phyloP scores from a whole-genome alignment of 148 eudicot species.

The Vaccinium macrocarpon region DNA sequence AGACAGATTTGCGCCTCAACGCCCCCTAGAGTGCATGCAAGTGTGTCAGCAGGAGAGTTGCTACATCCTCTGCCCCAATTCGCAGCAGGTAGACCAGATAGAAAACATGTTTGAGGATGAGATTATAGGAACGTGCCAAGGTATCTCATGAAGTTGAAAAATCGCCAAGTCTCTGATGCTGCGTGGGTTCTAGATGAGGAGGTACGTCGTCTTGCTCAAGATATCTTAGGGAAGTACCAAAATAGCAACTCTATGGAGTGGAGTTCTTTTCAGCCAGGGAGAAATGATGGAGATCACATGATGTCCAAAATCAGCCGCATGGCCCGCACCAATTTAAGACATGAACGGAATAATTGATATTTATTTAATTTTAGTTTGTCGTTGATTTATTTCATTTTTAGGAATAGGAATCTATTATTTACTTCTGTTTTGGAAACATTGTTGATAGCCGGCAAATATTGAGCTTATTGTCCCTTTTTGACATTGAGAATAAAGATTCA shows the following conservation, averaged over 20 bases:
- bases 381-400: not conserved
- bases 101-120: not conserved
- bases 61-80: not conserved
- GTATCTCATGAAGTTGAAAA: not conserved
- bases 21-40: not conserved
- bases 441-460: not conserved
- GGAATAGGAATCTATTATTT: not conserved
- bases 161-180: not conserved
- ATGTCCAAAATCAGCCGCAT: not conserved
- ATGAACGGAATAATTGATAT: not conserved
- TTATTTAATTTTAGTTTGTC: too few relatives aligned
- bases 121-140: not conserved
- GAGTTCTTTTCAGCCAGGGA: not conserved
- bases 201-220: not conserved
- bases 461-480: not conserved
- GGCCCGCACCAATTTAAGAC: not conserved
- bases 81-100: not conserved
- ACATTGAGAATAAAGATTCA: too few relatives aligned
- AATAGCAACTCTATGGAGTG: not conserved
- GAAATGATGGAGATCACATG: not conserved
- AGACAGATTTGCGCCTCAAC: not conserved
- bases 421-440: not conserved
- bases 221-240: not conserved
- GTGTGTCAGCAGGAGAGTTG: not conserved
- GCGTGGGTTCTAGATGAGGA: not conserved